These are phyloP conservation scores for Trichophyton verrucosum DNA, from an alignment of 2,329 filamentous ascomycete genomes.

Conservation along the genomic window DNA sequence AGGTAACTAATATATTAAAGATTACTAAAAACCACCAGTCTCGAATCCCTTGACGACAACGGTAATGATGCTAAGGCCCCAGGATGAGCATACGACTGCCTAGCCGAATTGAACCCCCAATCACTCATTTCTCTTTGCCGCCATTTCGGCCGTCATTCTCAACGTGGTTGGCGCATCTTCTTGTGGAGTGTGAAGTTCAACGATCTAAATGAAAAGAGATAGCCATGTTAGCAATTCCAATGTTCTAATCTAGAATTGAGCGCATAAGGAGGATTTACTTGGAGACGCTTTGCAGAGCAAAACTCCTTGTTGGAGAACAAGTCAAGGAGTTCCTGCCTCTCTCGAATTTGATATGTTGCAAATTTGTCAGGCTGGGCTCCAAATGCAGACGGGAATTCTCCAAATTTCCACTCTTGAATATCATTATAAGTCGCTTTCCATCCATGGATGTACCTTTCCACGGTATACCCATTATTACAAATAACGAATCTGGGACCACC, in stretches of 20 bases:
- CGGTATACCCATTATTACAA: slow-evolving; percentile 74
- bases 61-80: no score
- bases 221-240: slow-evolving; percentile 7
- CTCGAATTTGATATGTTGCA: slow-evolving; percentile 52
- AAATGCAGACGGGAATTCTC: slow-evolving; percentile 54
- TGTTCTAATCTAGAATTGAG: neutral
- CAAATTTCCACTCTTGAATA: slow-evolving; percentile 59
- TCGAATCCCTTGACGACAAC: no score
- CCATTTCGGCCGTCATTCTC: slow-evolving; percentile 54
- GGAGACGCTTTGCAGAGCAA: slow-evolving; percentile 35
- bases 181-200: slow-evolving; percentile 66
- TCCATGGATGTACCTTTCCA: slow-evolving; percentile 74
- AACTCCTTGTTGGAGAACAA: slow-evolving; percentile 54
- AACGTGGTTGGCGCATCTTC: slow-evolving; percentile 61
- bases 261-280: slow-evolving; percentile 17
- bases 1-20: neutral
- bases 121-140: slow-evolving; percentile 48
- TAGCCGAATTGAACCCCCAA: neutral
- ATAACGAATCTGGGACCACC: slow-evolving; percentile 49
- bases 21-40: no score
- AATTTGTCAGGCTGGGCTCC: slow-evolving; percentile 45
- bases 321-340: slow-evolving; percentile 51
- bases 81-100: no score
- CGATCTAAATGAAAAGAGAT: slow-evolving; percentile 46
- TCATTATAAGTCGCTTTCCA: slow-evolving; percentile 68